phyloP scores from a whole-genome alignment of 768 basidiomycete genomes.

The Hygrocybe coccinea region DNA sequence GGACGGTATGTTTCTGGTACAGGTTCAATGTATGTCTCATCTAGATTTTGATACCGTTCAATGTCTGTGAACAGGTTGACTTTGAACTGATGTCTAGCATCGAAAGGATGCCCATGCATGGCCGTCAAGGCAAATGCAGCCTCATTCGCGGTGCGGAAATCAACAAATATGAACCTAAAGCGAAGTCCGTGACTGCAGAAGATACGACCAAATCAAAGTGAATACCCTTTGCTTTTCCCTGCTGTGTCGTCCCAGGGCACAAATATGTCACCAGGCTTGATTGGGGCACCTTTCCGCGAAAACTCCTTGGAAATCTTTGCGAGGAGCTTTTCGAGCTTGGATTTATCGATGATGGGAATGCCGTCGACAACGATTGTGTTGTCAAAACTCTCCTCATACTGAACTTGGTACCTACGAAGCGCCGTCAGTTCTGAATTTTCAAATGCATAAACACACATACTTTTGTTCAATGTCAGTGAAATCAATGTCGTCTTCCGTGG shows the following conservation, averaged over 20 bases:
- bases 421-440: slow-evolving; percentile 4
- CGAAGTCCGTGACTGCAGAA: background rate
- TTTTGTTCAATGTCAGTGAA: slow-evolving; percentile 86
- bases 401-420: slow-evolving; percentile 68
- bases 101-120: slow-evolving; percentile 79
- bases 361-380: slow-evolving; percentile 91
- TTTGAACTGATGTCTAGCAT: slow-evolving; percentile 78
- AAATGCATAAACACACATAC: slow-evolving; percentile 37
- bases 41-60: slow-evolving; percentile 71
- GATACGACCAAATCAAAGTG: slow-evolving; percentile 1
- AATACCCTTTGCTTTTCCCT: slow-evolving; percentile 90
- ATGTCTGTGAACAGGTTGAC: slow-evolving; percentile 88
- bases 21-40: slow-evolving; percentile 76
- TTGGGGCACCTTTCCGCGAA: slow-evolving; percentile 67
- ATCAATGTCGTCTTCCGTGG: slow-evolving; percentile 60
- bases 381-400: slow-evolving; percentile 83
- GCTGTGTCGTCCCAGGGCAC: slow-evolving; percentile 83
- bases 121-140: slow-evolving; percentile 60
- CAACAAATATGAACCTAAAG: slow-evolving; percentile 77
- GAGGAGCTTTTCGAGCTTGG: slow-evolving; percentile 77
- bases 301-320: slow-evolving; percentile 82
- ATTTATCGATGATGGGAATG: slow-evolving; percentile 82
- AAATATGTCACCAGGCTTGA: slow-evolving; percentile 73
- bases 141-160: slow-evolving; percentile 66
- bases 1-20: slow-evolving; percentile 66